Base-by-base conservation (phyloP, 208 protist species). In the Leishmania martiniquensis region DNA sequence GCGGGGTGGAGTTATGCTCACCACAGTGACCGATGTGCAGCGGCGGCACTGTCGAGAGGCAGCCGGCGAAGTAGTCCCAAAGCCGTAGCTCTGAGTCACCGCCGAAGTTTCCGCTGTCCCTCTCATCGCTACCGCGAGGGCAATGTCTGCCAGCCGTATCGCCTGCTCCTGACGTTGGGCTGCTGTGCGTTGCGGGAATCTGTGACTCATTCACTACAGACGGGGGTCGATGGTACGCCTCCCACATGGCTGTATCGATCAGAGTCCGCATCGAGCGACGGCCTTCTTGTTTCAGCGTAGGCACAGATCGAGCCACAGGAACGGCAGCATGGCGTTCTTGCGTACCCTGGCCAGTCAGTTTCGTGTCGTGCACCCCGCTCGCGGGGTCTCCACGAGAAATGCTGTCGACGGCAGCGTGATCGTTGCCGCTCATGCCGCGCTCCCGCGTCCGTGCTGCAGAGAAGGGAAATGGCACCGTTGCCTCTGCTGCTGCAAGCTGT, bases 11-110 rank as follows among this genome's bases (percentile, higher is more conserved):
- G 12, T 6, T 15, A 20, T n/a, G 4, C 29, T 42, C 67, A 55
- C 67, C 47, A 57, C 69, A 6, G 52, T 12, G 15, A 59, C 47
- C 69, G 20, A 65, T 34, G 57, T 39, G 72, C 45, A 78, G 63
- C 4, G 22, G 10, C 52, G 72, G 73, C 17, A 54, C 13, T 0
- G 22, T 59, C 5, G 45, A 32, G 0, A 71, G 10, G 32, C 59
- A 55, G 49, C 72, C 78, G 25, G 78, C 73, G 32, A 83, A 83
- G 73, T 83, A 83, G 57, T 75, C 76, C 57, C 76, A 44, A 45
- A 78, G 63, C 25, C 69, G 75, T 49, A 74, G 66, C 39, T 78
- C 78, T 9, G 72, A 66, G 37, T 78, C 51, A 6, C 34, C n/a
- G 29, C 42, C 29, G 15, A 10, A 15, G 20, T 37, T 25, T 2